phyloP scores from a whole-genome alignment of 768 basidiomycete genomes.

The Lanmaoa pseudosensibilis region DNA sequence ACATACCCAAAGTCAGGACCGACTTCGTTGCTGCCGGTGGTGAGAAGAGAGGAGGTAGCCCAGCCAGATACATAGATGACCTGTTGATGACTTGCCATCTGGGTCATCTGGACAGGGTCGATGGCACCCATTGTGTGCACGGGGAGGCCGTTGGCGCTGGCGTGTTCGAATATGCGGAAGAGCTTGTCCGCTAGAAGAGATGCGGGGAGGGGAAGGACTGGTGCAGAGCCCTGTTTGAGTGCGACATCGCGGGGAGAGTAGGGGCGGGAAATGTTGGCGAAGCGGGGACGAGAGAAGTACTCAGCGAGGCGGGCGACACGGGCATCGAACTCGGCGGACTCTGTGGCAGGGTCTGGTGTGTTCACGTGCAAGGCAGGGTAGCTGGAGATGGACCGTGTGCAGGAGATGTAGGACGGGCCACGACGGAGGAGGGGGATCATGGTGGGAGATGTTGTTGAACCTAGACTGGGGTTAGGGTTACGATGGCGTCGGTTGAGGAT shows the following conservation, averaged over 20 bases:
- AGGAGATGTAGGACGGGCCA: neutral
- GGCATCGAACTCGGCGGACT: slow-evolving; percentile 56
- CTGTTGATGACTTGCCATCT: slow-evolving; percentile 86
- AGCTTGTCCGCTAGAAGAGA: slow-evolving; percentile 86
- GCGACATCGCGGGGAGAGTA: slow-evolving; percentile 81
- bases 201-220: slow-evolving; percentile 72
- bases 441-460: slow-evolving; percentile 36
- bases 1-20: slow-evolving; percentile 84
- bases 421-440: slow-evolving; percentile 21
- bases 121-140: slow-evolving; percentile 93
- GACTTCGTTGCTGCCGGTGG: slow-evolving; percentile 88
- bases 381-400: slow-evolving; percentile 39
- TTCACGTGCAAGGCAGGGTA: slow-evolving; percentile 45
- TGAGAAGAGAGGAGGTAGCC: slow-evolving; percentile 83
- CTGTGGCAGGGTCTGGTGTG: slow-evolving; percentile 57
- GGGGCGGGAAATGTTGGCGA: slow-evolving; percentile 68
- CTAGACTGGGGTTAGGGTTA: slow-evolving; percentile 38
- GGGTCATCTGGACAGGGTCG: slow-evolving; percentile 93
- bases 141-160: slow-evolving; percentile 62
- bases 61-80: slow-evolving; percentile 92
- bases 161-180: slow-evolving; percentile 62
- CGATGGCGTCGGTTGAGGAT: slow-evolving; percentile 3
- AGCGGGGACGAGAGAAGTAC: slow-evolving; percentile 79
- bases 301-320: slow-evolving; percentile 62
- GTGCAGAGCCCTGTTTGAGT: slow-evolving; percentile 85